Conservation (phyloP, 176 grass and related monocot species). For the Rhynchospora tenuis region DNA sequence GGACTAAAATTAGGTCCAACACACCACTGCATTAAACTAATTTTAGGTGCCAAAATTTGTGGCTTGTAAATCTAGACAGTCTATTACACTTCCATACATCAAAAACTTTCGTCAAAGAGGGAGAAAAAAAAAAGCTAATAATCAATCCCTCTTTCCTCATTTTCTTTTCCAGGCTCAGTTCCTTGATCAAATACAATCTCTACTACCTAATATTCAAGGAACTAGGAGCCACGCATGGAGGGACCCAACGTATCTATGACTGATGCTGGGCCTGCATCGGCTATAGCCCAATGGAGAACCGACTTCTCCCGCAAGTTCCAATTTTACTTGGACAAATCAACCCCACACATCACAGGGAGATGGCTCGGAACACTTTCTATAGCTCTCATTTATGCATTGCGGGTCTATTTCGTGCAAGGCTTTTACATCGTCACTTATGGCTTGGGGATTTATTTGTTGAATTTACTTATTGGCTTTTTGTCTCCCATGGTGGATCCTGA, state of each 20-base stretch:
- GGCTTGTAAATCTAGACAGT: not conserved
- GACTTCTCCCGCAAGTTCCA: constrained; percentile 69
- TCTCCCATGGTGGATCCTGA: constrained; percentile 94
- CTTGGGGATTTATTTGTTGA: constrained; percentile 88
- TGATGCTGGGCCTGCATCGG: constrained; percentile 8
- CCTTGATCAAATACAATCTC: not conserved
- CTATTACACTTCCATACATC: not conserved
- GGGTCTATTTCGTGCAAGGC: constrained; percentile 68
- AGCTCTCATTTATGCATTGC: constrained; percentile 50
- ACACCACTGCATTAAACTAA: not conserved
- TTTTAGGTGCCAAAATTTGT: not conserved
- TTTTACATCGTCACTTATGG: constrained; percentile 93
- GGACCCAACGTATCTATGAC: constrained; percentile 3
- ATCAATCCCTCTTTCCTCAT: not conserved
- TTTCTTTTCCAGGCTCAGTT: not conserved
- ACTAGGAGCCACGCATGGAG: constrained; percentile 32
- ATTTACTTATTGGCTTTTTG: constrained; percentile 91
- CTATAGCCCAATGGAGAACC: constrained; percentile 59
- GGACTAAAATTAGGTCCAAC: not conserved
- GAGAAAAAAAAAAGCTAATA: not conserved
- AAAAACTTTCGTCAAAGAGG: not conserved
- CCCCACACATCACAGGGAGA: constrained; percentile 59
- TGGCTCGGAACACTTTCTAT: constrained; percentile 66
- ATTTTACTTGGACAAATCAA: constrained; percentile 84
- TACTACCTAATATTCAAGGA: constrained; percentile 9